A percentile compares a stretch with the other conserved stretches of the same genome.
Evolutionary conservation across 2,329 filamentous ascomycete species (phyloP).

Genomic region (Colletotrichum cordylinicola): DNA sequence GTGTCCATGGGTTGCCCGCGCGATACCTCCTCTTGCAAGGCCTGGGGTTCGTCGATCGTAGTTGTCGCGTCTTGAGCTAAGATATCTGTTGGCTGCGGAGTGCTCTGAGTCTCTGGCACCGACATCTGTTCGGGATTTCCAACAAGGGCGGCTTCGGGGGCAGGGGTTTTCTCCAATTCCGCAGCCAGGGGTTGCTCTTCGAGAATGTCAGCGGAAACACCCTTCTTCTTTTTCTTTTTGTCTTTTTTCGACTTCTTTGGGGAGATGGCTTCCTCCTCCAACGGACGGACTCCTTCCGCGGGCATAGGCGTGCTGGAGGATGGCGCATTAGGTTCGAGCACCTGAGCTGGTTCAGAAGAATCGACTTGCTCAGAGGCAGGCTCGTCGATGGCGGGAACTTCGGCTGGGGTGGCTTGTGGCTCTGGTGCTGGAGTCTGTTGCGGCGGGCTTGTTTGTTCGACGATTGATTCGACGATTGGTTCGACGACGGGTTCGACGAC

Average conservation of each 20-base stretch:
- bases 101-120: background rate
- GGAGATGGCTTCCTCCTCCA: background rate
- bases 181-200: background rate
- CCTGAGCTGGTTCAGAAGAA: background rate
- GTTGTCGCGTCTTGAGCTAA: background rate
- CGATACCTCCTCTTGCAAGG: background rate
- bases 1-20: background rate
- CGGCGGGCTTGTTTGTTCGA: background rate
- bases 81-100: background rate
- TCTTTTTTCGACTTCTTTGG: slow-evolving; percentile 32
- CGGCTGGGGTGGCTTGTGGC: background rate
- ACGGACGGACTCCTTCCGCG: background rate
- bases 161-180: background rate
- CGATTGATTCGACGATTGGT: background rate
- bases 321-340: background rate
- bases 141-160: background rate
- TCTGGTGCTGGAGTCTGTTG: background rate
- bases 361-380: background rate
- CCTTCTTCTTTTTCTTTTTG: background rate
- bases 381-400: background rate
- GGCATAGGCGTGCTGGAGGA: background rate
- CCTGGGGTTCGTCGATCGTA: background rate
- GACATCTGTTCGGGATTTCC: background rate
- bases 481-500: background rate
- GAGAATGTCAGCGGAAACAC: background rate